phyloP scores from a whole-genome alignment of 345 rosid genomes.

The Eucalyptus guilfoylei region DNA sequence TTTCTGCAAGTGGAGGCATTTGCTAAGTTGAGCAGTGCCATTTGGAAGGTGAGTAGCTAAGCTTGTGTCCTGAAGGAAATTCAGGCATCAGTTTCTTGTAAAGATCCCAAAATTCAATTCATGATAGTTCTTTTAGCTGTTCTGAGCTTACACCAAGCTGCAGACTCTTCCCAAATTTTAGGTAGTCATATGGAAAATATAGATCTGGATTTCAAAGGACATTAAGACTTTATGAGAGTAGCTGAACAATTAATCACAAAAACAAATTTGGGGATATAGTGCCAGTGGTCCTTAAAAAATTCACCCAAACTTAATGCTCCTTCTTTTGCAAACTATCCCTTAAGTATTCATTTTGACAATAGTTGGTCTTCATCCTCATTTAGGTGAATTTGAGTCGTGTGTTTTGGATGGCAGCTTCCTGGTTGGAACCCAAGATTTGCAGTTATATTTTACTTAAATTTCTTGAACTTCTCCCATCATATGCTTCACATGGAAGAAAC shows the following conservation, averaged over 20 bases:
- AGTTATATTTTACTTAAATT: not conserved
- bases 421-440: not conserved
- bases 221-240: not conserved
- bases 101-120: not conserved
- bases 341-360: not conserved
- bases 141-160: not conserved
- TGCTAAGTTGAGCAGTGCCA: conserved; percentile 68
- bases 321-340: not conserved
- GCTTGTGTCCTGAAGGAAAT: not conserved
- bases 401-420: not conserved
- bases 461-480: not conserved
- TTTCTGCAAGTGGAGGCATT: conserved; percentile 95
- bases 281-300: not conserved
- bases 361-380: not conserved
- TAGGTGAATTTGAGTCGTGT: not conserved
- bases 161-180: not conserved
- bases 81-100: not conserved
- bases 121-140: not conserved
- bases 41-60: conserved; percentile 52
- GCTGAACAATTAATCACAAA: not conserved
- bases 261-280: not conserved
- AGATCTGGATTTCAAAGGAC: not conserved
- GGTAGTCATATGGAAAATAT: not conserved
- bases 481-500: not conserved
- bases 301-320: not conserved